Conservation (phyloP, 768 basidiomycete genomes). For the Tulasnella calospora region DNA sequence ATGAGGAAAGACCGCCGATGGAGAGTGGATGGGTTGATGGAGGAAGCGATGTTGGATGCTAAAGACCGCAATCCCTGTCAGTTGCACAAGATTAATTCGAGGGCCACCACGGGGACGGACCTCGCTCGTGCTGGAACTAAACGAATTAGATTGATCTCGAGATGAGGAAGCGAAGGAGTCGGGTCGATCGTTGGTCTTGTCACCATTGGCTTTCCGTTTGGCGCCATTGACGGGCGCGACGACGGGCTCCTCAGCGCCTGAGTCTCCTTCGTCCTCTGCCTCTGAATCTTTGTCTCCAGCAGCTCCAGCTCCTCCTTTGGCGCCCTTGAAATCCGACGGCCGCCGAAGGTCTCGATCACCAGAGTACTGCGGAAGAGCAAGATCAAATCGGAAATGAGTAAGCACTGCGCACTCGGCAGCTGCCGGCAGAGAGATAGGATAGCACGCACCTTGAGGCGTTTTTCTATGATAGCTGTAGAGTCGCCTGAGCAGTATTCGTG, state of each 20-base stretch:
- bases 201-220: background rate
- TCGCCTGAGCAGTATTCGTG: conserved; percentile 71
- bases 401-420: conserved; percentile 17
- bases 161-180: background rate
- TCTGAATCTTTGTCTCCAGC: conserved; percentile 23
- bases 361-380: conserved; percentile 42
- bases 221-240: background rate
- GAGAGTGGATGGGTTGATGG: conserved; percentile 20
- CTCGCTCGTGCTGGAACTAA: background rate
- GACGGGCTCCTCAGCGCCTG: conserved; percentile 6
- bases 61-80: background rate
- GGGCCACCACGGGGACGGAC: background rate
- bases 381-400: conserved; percentile 6
- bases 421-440: conserved; percentile 15
- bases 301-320: conserved; percentile 29
- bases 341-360: conserved; percentile 50
- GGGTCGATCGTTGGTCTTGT: background rate
- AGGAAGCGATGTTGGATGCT: conserved; percentile 14
- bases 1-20: background rate
- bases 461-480: conserved; percentile 66
- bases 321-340: conserved; percentile 45
- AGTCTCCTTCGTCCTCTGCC: conserved; percentile 13
- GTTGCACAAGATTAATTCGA: background rate
- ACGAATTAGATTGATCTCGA: background rate
- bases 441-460: conserved; percentile 51